Base-by-base conservation (phyloP, 176 grass and related monocot species). In the sorghum (Sorghum bicolor) region DNA sequence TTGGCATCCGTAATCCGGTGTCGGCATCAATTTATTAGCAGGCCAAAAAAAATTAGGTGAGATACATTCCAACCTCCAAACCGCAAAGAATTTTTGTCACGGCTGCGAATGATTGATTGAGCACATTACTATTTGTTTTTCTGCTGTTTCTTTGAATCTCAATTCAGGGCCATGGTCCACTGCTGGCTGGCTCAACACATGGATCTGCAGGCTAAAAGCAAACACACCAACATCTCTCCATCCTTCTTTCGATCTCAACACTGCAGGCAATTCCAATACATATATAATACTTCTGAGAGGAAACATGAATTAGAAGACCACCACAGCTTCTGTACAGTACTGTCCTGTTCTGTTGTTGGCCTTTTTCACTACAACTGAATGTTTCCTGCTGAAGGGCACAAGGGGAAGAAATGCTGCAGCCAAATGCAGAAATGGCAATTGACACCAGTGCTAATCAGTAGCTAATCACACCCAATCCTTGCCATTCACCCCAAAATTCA, bases 351-450 rank as follows among this genome's bases (percentile, higher is more conserved):
- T 55, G 9, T 43, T 43, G 57, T 10, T 73, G 50, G 29, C 67
- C 11, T n/a, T 70, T 78, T 41, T 10, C 73, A 77, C 39, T 65
- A 50, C 53, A 63, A 5, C 53, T 72, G 10, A 78, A 29, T 52
- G 73, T 66, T 77, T 77, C 73, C 12, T 63, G 47, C 32, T 31
- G 13, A 67, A 78, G 38, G 62, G 55, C 55, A 32, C 79, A 41
- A 38, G 20, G 50, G 6, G 34, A 22, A 9, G 7, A 55, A 41
- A 53, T 12, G 29, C 39, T 72, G 40, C 40, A 19, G 22, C 66
- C 30, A 50, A 50, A 79, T 73, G 67, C 22, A 72, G 31, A 73
- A 38, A 48, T 4, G 12, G 4, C 5, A 29, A 57, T n/a, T 63
- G 25, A 39, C 30, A 19, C 3, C 29, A 16, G 1, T 57, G 19